Evolutionary conservation across 768 basidiomycete genomes (phyloP).

Genomic region (Sporobolomyces phaffii): DNA sequence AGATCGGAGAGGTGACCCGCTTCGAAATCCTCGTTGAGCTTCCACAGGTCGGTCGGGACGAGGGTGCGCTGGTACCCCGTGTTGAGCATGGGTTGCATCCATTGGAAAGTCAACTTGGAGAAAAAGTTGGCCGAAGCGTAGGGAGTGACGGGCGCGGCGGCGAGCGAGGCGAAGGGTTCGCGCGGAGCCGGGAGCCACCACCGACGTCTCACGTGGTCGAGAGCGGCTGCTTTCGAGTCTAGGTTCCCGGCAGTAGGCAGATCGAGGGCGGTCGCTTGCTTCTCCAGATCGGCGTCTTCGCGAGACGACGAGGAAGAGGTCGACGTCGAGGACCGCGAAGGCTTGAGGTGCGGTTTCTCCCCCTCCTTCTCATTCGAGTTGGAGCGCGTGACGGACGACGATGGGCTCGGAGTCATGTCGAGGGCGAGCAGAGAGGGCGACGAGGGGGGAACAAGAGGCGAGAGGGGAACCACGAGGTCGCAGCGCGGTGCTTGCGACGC

Average conservation of each 20-base stretch:
- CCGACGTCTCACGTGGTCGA: neutral
- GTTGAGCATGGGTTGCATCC: slow-evolving; percentile 50
- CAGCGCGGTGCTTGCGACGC: neutral
- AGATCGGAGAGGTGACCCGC: slow-evolving; percentile 53
- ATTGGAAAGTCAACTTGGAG: slow-evolving; percentile 59
- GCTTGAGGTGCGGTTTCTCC: neutral
- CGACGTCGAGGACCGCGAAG: neutral
- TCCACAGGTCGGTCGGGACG: slow-evolving; percentile 70
- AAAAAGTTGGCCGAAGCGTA: slow-evolving; percentile 57
- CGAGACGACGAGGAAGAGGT: neutral
- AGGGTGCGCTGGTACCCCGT: slow-evolving; percentile 60
- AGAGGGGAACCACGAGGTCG: neutral
- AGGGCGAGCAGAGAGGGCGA: neutral
- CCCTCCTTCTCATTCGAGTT: neutral
- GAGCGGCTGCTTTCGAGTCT: neutral
- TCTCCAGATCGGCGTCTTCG: neutral
- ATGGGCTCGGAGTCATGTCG: neutral
- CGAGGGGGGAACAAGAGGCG: neutral
- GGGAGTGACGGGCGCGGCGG: slow-evolving; percentile 61
- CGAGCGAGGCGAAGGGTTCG: slow-evolving; percentile 57
- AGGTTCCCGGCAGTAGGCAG: neutral
- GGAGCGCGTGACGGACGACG: slow-evolving; percentile 19
- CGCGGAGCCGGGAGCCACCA: slow-evolving; percentile 50
- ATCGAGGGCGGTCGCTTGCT: slow-evolving; percentile 7
- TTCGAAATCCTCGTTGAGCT: slow-evolving; percentile 55